Evolutionary conservation across 768 basidiomycete genomes (phyloP).

Genomic region (Suillus placidus): DNA sequence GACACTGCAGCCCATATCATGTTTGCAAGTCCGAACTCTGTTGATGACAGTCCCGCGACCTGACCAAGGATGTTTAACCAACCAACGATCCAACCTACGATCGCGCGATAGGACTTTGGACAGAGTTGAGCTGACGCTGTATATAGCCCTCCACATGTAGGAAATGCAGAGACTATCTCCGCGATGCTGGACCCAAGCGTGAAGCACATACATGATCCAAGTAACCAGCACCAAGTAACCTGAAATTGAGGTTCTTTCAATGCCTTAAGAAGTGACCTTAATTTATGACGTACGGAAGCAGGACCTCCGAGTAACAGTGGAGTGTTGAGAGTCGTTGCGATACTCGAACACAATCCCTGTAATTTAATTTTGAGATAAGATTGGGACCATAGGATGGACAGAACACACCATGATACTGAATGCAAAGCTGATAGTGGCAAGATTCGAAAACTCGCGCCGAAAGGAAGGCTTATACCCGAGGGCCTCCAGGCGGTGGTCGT

Average conservation of each 20-base stretch:
- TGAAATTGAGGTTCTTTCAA: constrained; percentile 20
- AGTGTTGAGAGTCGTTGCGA: constrained; percentile 80
- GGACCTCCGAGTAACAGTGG: constrained; percentile 72
- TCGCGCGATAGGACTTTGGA: constrained; percentile 61
- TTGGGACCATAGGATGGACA: not conserved
- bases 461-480: constrained; percentile 80
- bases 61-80: constrained; percentile 87
- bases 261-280: not conserved
- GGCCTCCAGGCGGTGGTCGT: constrained; percentile 65
- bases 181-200: constrained; percentile 74
- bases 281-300: constrained; percentile 50
- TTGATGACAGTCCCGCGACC: constrained; percentile 83
- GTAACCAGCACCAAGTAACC: constrained; percentile 76
- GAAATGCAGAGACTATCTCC: constrained; percentile 76
- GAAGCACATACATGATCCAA: constrained; percentile 73
- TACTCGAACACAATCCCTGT: constrained; percentile 72
- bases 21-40: constrained; percentile 77
- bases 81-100: constrained; percentile 78
- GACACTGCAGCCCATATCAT: constrained; percentile 80
- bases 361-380: constrained; percentile 1
- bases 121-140: constrained; percentile 76
- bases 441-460: constrained; percentile 81
- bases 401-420: constrained; percentile 71
- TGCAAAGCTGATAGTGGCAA: constrained; percentile 76
- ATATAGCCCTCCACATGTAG: constrained; percentile 76